A percentile compares a stretch with the other conserved stretches of the same genome.
Conservation (phyloP, 345 rosid genomes). For the Aquilaria yunnanensis region DNA sequence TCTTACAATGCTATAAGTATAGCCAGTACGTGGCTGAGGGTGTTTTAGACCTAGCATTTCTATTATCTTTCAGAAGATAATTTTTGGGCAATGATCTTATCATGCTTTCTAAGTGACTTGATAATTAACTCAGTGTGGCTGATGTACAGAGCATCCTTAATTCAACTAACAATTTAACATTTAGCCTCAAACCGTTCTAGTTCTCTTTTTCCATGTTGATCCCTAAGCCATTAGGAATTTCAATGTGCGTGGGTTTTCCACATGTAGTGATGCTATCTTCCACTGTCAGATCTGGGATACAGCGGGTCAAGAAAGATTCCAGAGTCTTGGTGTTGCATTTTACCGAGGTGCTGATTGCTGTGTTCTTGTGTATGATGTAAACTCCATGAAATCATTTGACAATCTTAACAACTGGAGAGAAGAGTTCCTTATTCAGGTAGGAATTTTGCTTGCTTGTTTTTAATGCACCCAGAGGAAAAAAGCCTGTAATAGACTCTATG, state of each 20-base stretch:
- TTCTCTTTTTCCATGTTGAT: neutral
- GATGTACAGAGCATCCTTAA: neutral
- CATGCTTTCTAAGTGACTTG: no score
- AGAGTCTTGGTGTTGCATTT: constrained; percentile 89
- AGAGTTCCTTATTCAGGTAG: constrained; percentile 84
- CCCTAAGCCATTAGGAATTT: neutral
- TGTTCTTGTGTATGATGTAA: constrained; percentile 89
- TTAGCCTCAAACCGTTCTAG: neutral
- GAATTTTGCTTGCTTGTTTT: neutral
- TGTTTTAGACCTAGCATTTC: no score
- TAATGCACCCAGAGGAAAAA: no score
- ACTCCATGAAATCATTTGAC: constrained; percentile 74
- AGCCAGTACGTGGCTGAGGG: no score
- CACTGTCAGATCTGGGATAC: constrained; percentile 79
- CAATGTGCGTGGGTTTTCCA: no score
- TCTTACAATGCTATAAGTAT: no score
- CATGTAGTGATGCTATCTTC: neutral
- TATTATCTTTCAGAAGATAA: no score
- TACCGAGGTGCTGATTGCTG: constrained; percentile 95
- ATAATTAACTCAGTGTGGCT: neutral
- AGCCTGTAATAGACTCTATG: neutral
- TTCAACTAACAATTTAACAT: constrained; percentile 3
- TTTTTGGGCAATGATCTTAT: no score
- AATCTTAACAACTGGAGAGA: constrained; percentile 93
- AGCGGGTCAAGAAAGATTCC: constrained; percentile 92